Base-by-base conservation (phyloP, 2,329 filamentous ascomycete species). In the Pseudocercospora crystallina region DNA sequence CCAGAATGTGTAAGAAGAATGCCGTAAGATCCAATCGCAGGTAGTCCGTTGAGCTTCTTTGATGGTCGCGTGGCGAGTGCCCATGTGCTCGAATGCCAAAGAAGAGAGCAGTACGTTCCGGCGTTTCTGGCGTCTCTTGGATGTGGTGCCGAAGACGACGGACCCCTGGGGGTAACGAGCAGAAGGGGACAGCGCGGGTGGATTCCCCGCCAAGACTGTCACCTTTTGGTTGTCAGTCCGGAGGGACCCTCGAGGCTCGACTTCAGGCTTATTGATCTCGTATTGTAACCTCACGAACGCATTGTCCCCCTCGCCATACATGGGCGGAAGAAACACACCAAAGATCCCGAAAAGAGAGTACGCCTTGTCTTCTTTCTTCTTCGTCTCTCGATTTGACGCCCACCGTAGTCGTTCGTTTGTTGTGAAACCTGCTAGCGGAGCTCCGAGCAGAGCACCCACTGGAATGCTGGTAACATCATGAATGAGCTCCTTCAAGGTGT, bases 291-390 rank as follows among this genome's bases (percentile, higher is more conserved):
- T 10, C 9, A 11, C 1, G 20, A 15, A 17, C 5, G 43, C 43
- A 8, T 47, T 12, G 8, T 37, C 30, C 3, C 64, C 63, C 41
- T 67, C 65, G 0, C 74, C 74, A 40, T 77, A 77, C 0, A 76
- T 43, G 0, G 75, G 55, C 0, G 73, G 67, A 67, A 78, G 72
- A 26, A 70, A 66, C 14, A 77, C 64, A 1, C 63, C 62, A 26
- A 78, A 77, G 0, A 78, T 63, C 0, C 75, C 75, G 2, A 78
- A 49, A 0, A 78, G 60, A 5, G 65, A 75, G 39, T 78, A 78
- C 0, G 72, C 73, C n/a, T 64, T 63, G 32, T 78, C 75, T 42
- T 78, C 75, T 4, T 3, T 14, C 13, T 8, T 39, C 10, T 17
- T 46, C 3, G 43, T 46, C 0, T 46, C 12, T 2, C 43, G 43